phyloP scores from a whole-genome alignment of 495 filamentous ascomycete species.

The Penicillium verhagenii region DNA sequence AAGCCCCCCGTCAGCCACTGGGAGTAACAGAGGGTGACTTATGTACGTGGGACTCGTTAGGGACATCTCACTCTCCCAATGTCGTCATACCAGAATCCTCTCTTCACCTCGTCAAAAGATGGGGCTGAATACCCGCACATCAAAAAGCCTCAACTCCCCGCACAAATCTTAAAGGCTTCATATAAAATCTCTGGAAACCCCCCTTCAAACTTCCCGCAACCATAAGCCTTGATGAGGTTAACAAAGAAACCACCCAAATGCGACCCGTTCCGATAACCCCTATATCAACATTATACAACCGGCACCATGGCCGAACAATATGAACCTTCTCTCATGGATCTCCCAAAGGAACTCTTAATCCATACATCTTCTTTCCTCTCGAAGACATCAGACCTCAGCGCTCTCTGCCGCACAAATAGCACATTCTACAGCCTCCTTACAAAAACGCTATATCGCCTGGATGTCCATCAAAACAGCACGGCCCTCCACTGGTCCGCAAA shows the following conservation, averaged over 20 bases:
- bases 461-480: constrained; percentile 1
- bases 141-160: neutral
- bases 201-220: neutral
- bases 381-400: constrained; percentile 11
- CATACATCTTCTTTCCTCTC: constrained; percentile 12
- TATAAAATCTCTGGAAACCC: no score
- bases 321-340: neutral
- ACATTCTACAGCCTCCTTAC: constrained; percentile 16
- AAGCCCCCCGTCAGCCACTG: no score
- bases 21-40: no score
- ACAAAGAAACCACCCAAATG: neutral
- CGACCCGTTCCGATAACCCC: neutral
- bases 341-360: constrained; percentile 20
- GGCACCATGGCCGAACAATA: neutral
- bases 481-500: constrained; percentile 21
- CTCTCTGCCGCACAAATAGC: constrained; percentile 12
- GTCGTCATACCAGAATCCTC: constrained; percentile 2
- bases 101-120: neutral
- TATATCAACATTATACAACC: neutral
- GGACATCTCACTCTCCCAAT: neutral
- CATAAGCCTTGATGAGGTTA: neutral
- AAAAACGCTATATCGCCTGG: constrained; percentile 14
- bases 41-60: no score
- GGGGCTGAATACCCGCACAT: neutral
- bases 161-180: neutral